Base-by-base conservation (phyloP, 2,329 filamentous ascomycete species). In the Ceratocystis papillata region DNA sequence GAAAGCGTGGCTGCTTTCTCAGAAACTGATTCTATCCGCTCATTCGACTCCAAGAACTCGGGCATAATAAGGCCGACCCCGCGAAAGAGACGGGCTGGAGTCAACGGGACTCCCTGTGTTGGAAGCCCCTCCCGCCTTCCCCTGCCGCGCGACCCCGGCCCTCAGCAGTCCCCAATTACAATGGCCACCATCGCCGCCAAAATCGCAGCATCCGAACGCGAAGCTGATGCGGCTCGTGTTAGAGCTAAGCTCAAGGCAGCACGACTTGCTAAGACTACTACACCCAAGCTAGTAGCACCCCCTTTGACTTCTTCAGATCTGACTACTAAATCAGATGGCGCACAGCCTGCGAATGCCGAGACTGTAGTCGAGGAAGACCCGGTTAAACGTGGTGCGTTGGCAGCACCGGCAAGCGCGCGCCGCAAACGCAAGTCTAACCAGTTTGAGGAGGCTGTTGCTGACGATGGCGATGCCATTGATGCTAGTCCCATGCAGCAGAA, bases 131-230 rank as follows among this genome's bases (percentile, higher is more conserved):
- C 74, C 2, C 72, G 75, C 30, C 71, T 75, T 1, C 72, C 73
- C 5, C 69, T 78, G n/a, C 73, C 76, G 57, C 72, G 75, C 68
- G 71, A 73, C 67, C 66, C 74, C 1, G 76, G 50, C 3, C 74
- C 77, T 4, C 79, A 81, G 62, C 82, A 84, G 69, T 83, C 79
- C 33, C 83, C 83, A 0, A 73, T 86, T 2, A 84, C 80, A 22
- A 84, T 85, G 79, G 81, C 82, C 7, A 79, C 77, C 44, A 87
- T 87, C 68, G 81, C 82, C 0, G 83, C 83, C 33, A 87, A 87
- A 73, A 77, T 87, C 0, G 84, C 83, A 0, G 84, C 84, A 1
- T 83, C 83, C 0, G 84, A 87, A 69, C 78, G 82, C 20, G 83
- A 86, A 64, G 84, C 84, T 3, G 83, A 86, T 69, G 84, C 84